Percentiles rank a stretch among this genome's conserved stretches.
These are phyloP conservation scores for Suhomyces tanzawaensis DNA, from an alignment of 805 yeast genomes.

Conservation along the genomic window DNA sequence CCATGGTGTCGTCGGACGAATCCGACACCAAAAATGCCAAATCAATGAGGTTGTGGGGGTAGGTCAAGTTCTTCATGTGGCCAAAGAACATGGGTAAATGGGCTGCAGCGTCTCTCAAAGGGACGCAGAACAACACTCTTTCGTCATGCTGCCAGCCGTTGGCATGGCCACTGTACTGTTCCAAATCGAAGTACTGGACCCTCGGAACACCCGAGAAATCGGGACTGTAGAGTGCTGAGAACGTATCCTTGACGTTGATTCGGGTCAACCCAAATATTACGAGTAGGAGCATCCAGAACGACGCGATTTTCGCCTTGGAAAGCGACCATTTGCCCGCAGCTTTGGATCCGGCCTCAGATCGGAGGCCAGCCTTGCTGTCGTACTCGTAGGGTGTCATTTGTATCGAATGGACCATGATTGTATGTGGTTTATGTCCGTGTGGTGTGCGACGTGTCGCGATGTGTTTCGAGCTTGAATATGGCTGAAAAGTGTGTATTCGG, in stretches of 20 bases:
- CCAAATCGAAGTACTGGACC: slow-evolving; percentile 73
- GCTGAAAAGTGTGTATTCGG: too few species aligned
- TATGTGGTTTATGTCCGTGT: neutral
- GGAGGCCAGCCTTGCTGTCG: slow-evolving; percentile 3
- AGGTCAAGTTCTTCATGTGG: slow-evolving; percentile 75
- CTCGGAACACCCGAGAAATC: slow-evolving; percentile 25
- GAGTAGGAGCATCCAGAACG: neutral
- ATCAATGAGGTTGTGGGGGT: slow-evolving; percentile 85
- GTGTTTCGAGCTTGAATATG: too few species aligned
- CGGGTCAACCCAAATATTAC: slow-evolving; percentile 2
- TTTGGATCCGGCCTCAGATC: slow-evolving; percentile 5
- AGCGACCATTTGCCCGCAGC: neutral
- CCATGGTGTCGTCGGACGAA: slow-evolving; percentile 85
- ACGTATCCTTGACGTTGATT: neutral
- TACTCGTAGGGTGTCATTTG: slow-evolving; percentile 25
- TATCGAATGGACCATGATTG: slow-evolving; percentile 10
- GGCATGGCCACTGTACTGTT: slow-evolving; percentile 58
- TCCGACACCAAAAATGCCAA: slow-evolving; percentile 84
- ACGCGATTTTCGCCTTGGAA: slow-evolving; percentile 5
- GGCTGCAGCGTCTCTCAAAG: slow-evolving; percentile 86
- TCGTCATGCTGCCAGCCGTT: slow-evolving; percentile 81
- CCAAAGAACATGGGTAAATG: slow-evolving; percentile 88
- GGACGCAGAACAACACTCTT: slow-evolving; percentile 80
- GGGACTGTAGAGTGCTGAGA: slow-evolving; percentile 28
- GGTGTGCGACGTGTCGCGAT: too few species aligned